phyloP scores from a whole-genome alignment of 176 grass and related monocot species.

The Eleusine coracana region DNA sequence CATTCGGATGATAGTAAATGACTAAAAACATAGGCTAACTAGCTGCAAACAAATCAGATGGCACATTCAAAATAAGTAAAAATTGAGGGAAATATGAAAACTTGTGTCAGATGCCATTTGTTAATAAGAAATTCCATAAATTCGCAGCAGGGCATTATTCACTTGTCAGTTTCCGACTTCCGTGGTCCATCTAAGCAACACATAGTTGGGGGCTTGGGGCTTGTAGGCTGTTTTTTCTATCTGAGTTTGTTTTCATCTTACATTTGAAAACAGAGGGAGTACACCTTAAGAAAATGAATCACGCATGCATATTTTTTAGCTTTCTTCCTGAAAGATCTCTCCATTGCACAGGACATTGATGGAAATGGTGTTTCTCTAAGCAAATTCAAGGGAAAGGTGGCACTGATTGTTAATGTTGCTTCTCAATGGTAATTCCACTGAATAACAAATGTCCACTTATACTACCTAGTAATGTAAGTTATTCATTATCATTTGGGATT shows the following conservation, averaged over 20 bases:
- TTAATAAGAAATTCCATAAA: background rate
- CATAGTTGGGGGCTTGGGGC: background rate
- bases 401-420: slow-evolving; percentile 94
- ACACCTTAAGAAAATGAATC: slow-evolving; percentile 5
- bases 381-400: slow-evolving; percentile 88
- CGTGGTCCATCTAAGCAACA: slow-evolving; percentile 4
- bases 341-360: slow-evolving; percentile 78
- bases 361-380: slow-evolving; percentile 81
- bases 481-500: slow-evolving; percentile 2
- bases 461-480: background rate
- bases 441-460: background rate
- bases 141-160: background rate
- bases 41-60: slow-evolving; percentile 20
- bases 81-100: background rate
- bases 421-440: slow-evolving; percentile 80
- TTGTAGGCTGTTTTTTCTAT: background rate
- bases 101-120: slow-evolving; percentile 2
- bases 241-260: background rate
- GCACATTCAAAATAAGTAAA: slow-evolving; percentile 12
- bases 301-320: slow-evolving; percentile 5
- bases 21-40: background rate
- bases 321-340: slow-evolving; percentile 34
- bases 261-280: slow-evolving; percentile 3
- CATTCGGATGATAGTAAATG: background rate
- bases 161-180: background rate